phyloP scores from a whole-genome alignment of 2,329 filamentous ascomycete genomes.

The Seiridium cupressi region DNA sequence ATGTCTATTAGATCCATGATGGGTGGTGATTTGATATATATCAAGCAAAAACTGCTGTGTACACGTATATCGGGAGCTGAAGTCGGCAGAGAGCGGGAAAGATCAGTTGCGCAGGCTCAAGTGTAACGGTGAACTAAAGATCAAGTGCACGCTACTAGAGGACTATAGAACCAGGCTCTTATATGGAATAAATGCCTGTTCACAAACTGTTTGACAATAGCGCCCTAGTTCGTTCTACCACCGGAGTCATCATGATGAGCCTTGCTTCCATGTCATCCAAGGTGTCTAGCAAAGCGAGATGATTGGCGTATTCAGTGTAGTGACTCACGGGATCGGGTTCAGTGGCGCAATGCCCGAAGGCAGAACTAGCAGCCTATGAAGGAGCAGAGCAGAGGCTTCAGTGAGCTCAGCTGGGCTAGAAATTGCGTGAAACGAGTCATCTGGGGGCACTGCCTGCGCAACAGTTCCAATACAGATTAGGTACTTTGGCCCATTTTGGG shows the following conservation, averaged over 20 bases:
- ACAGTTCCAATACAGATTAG: too few species aligned
- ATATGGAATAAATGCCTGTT: too few species aligned
- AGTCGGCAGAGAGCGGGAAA: background rate
- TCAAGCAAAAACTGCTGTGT: background rate
- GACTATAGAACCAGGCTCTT: too few species aligned
- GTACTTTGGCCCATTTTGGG: too few species aligned
- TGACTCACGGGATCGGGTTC: background rate
- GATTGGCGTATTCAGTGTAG: background rate
- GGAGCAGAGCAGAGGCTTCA: background rate
- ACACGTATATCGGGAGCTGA: background rate
- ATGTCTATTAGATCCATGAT: background rate
- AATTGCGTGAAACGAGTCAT: background rate
- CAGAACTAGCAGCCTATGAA: background rate
- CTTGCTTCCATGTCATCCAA: background rate
- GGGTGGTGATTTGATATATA: background rate
- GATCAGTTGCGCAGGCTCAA: background rate
- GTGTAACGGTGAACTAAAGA: too few species aligned
- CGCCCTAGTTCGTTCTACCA: background rate
- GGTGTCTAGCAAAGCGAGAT: background rate
- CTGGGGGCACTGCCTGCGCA: background rate
- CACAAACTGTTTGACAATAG: too few species aligned
- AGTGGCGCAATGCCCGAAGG: background rate
- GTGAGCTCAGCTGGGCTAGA: background rate
- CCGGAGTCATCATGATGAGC: background rate
- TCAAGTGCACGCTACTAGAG: too few species aligned